Evolutionary conservation across 1,284 basidiomycete genomes (phyloP).

Genomic region (Veloboletus limbatus): DNA sequence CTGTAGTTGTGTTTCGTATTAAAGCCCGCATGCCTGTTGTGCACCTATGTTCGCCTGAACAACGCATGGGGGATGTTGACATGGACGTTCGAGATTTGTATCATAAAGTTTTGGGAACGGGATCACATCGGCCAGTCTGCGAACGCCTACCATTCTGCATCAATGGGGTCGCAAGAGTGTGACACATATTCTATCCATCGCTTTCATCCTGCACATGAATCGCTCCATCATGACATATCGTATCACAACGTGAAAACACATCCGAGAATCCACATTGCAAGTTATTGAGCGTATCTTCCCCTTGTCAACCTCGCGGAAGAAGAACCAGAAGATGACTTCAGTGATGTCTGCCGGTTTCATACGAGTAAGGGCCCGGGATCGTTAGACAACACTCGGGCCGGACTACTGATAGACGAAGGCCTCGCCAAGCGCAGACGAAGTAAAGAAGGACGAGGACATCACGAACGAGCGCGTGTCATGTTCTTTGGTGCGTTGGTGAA

Average conservation of each 20-base stretch:
- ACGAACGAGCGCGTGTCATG: slow-evolving; percentile 84
- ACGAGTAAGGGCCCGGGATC: slow-evolving; percentile 54
- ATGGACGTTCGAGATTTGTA: not conserved
- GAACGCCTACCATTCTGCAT: no score
- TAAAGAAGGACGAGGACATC: slow-evolving; percentile 74
- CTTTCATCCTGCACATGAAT: not conserved
- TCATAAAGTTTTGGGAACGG: not conserved
- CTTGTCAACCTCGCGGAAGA: slow-evolving; percentile 56
- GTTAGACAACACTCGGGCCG: slow-evolving; percentile 42
- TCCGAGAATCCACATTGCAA: slow-evolving; percentile 34
- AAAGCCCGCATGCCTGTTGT: slow-evolving; percentile 17
- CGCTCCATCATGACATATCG: not conserved
- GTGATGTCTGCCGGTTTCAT: slow-evolving; percentile 49
- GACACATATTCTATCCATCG: not conserved
- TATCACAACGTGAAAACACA: not conserved
- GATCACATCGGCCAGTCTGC: not conserved
- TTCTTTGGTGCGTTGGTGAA: slow-evolving; percentile 83
- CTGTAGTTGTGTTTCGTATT: slow-evolving; percentile 7
- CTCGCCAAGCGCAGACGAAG: slow-evolving; percentile 61
- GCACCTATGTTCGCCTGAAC: slow-evolving; percentile 16
- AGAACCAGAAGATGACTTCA: slow-evolving; percentile 56
- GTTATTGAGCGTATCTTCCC: slow-evolving; percentile 62
- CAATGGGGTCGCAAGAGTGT: no score
- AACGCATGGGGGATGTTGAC: slow-evolving; percentile 11
- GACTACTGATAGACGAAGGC: slow-evolving; percentile 55